These are phyloP conservation scores for Grammothele lineata DNA, from an alignment of 768 basidiomycete genomes.

Conservation along the genomic window DNA sequence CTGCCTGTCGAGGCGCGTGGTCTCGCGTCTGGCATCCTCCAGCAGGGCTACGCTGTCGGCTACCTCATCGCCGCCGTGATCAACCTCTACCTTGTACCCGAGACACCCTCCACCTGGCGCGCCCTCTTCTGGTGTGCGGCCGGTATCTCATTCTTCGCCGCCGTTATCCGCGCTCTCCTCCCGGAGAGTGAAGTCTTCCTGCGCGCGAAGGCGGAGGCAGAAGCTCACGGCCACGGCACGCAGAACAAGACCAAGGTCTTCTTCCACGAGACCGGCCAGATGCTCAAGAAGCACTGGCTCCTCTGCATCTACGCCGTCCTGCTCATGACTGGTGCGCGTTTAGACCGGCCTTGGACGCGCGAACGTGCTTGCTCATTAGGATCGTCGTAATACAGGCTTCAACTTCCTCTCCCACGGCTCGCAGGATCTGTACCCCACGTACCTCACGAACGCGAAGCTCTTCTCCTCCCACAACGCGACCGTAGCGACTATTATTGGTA, in stretches of 20 bases:
- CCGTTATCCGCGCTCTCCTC: slow-evolving; percentile 54
- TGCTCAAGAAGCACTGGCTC: slow-evolving; percentile 81
- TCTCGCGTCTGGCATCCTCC: slow-evolving; percentile 77
- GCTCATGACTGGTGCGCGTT: slow-evolving; percentile 57
- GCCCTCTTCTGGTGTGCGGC: slow-evolving; percentile 78
- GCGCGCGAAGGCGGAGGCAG: slow-evolving; percentile 54
- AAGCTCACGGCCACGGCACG: slow-evolving; percentile 32
- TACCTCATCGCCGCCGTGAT: slow-evolving; percentile 82
- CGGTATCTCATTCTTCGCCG: slow-evolving; percentile 68
- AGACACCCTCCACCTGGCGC: slow-evolving; percentile 49
- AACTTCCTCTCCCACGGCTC: slow-evolving; percentile 52
- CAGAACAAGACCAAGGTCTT: slow-evolving; percentile 64
- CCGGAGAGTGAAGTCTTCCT: slow-evolving; percentile 81
- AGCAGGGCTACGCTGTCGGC: slow-evolving; percentile 87
- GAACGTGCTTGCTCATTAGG: not conserved
- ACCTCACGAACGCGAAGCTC: slow-evolving; percentile 58
- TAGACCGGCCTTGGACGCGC: not conserved
- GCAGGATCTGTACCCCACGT: slow-evolving; percentile 78
- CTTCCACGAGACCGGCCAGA: slow-evolving; percentile 63
- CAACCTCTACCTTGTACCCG: slow-evolving; percentile 60
- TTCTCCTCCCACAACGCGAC: slow-evolving; percentile 57
- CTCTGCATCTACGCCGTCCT: slow-evolving; percentile 81
- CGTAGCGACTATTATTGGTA: slow-evolving; percentile 79
- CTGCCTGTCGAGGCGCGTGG: slow-evolving; percentile 86
- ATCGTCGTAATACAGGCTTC: slow-evolving; percentile 29